Evolutionary conservation across 148 eudicot genomes (phyloP), one percentile per base, ranked within the genome.

Genomic region (Camellia sinensis): DNA sequence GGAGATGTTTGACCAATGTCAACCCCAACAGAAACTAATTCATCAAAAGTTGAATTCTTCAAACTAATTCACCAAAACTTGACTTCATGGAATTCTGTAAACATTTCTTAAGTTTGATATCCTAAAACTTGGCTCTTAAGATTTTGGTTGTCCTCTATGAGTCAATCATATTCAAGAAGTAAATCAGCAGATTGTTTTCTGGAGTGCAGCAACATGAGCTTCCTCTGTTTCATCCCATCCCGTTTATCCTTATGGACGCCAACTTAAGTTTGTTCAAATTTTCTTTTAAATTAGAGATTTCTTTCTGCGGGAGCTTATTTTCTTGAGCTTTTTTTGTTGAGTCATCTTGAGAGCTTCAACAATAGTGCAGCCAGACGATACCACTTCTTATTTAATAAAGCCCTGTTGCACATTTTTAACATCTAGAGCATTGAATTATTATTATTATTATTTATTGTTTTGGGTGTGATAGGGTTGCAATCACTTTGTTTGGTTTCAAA

Each of bases 151-250:
- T 95, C 97, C 79, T 93, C 99, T 65, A 95, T 75, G 3, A 93
- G 89, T 41, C 97, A 93, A 70, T 95, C 99, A 76, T 95, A 95
- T 83, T 95, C 99, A 3, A 95, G 92, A 68, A 95, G 98, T 52
- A 95, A 85, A 87, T 93, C 99, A 71, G 97, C 98, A 52, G 97
- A 92, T 86, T 95, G 99, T 84, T 93, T 95, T 82, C 37, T 95
- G 99, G 53, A 95, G 98, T 79, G 99, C 80, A 67, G 83, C 86
- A 65, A 95, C 99, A 83, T 95, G 99, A 78, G 92, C 89, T 75
- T 93, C 99, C 0, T 97, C 99, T 1, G 92, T 93, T 85, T 92
- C 97, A 6, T 92, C 85, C 82, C 83, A 6, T 92, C 85, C 82
- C 83, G 82, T 81, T 88, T 93, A 84, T 95, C 92, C 82, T 95